A percentile compares a stretch with the other conserved stretches of the same genome.
Conservation (phyloP, 805 yeast species). For the Nakazawaea ambrosiae region DNA sequence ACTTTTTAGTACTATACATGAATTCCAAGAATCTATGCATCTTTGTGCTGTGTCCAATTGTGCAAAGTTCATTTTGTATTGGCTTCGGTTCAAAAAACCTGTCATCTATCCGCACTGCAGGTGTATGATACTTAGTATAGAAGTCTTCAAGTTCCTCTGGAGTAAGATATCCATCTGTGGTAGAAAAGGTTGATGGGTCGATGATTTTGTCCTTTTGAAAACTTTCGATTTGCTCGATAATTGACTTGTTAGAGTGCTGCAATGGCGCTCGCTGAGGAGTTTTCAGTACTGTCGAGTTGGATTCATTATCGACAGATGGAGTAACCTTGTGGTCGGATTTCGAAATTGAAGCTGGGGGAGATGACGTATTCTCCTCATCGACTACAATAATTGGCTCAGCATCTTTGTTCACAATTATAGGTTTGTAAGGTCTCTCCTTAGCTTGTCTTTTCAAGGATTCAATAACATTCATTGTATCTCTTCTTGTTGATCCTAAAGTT, state of each 20-base stretch:
- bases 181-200: conserved; percentile 16
- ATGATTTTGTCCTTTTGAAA: neutral
- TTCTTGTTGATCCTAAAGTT: conserved; percentile 1
- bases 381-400: conserved; percentile 2
- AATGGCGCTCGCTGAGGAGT: too few relatives aligned
- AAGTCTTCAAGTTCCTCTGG: conserved; percentile 31
- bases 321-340: too few relatives aligned
- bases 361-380: too few relatives aligned
- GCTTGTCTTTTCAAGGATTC: conserved; percentile 3
- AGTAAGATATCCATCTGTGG: conserved; percentile 33
- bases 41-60: conserved; percentile 18
- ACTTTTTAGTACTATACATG: too few relatives aligned
- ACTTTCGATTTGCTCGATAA: conserved; percentile 11
- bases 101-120: conserved; percentile 17
- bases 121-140: conserved; percentile 30
- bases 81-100: conserved; percentile 18
- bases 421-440: conserved; percentile 4
- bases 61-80: conserved; percentile 15
- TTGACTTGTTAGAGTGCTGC: too few relatives aligned
- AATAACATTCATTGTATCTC: conserved; percentile 1
- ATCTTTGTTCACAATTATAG: conserved; percentile 1
- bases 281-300: too few relatives aligned
- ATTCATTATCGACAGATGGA: too few relatives aligned
- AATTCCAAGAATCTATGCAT: conserved; percentile 16
- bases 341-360: too few relatives aligned